These are phyloP conservation scores for Citrullus colocynthis DNA, from an alignment of 306 rosid species.

Conservation along the genomic window DNA sequence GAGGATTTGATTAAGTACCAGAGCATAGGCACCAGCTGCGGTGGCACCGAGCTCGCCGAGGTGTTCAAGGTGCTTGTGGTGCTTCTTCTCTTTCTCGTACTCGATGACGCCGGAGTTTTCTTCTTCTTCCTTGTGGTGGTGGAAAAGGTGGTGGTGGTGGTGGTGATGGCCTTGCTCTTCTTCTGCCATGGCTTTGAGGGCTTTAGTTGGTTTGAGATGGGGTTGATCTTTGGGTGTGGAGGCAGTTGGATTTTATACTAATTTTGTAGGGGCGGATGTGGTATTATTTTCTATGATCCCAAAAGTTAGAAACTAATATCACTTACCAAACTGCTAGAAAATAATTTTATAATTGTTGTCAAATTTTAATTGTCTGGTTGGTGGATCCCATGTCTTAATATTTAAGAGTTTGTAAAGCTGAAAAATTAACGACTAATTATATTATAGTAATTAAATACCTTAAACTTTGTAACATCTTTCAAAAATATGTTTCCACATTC, in stretches of 20 bases:
- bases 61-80: slow-evolving; percentile 50
- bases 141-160: slow-evolving; percentile 20
- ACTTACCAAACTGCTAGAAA: not conserved
- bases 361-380: not conserved
- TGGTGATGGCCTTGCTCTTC: slow-evolving; percentile 22
- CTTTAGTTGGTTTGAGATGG: not conserved
- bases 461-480: no score
- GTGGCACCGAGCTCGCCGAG: slow-evolving; percentile 34
- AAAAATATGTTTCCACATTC: no score
- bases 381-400: not conserved
- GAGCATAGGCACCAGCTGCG: slow-evolving; percentile 52
- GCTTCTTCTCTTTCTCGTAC: slow-evolving; percentile 62
- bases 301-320: not conserved
- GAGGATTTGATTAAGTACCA: slow-evolving; percentile 23
- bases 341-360: not conserved
- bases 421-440: no score
- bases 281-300: not conserved
- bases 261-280: not conserved
- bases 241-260: not conserved
- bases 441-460: no score
- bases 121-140: slow-evolving; percentile 40
- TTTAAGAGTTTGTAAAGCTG: not conserved
- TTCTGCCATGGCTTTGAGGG: slow-evolving; percentile 31
- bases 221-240: not conserved
- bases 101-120: slow-evolving; percentile 15